Conservation (phyloP, 495 filamentous ascomycete species). For the Neurospora sp. region DNA sequence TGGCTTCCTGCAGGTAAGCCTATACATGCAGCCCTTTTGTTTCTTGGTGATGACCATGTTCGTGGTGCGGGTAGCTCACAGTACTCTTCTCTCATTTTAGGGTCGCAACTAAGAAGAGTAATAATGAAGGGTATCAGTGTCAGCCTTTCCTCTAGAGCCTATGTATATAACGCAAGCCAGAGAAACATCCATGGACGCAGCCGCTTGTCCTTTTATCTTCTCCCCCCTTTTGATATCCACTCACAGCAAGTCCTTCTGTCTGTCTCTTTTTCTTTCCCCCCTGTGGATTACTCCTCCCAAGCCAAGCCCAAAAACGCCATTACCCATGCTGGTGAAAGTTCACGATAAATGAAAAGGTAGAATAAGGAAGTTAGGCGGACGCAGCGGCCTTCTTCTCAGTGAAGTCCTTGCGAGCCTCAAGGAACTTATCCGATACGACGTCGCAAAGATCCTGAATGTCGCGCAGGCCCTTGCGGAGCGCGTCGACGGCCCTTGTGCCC, state of each 20-base stretch:
- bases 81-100: conserved; percentile 15
- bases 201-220: neutral
- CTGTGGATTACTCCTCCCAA: neutral
- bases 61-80: neutral
- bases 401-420: conserved; percentile 52
- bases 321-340: conserved; percentile 1
- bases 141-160: neutral
- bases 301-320: conserved; percentile 19
- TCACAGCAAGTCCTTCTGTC: neutral
- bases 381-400: conserved; percentile 20
- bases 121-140: conserved; percentile 1
- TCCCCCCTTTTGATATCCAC: neutral
- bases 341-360: neutral
- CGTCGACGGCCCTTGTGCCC: conserved; percentile 67
- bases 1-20: conserved; percentile 77
- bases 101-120: conserved; percentile 39
- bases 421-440: conserved; percentile 81
- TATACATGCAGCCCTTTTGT: neutral
- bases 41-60: neutral
- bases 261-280: neutral
- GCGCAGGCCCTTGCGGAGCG: conserved; percentile 77
- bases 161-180: neutral
- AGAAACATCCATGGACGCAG: neutral
- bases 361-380: neutral
- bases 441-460: conserved; percentile 87